Conservation (phyloP, 768 basidiomycete genomes). For the Jaapia argillacea region DNA sequence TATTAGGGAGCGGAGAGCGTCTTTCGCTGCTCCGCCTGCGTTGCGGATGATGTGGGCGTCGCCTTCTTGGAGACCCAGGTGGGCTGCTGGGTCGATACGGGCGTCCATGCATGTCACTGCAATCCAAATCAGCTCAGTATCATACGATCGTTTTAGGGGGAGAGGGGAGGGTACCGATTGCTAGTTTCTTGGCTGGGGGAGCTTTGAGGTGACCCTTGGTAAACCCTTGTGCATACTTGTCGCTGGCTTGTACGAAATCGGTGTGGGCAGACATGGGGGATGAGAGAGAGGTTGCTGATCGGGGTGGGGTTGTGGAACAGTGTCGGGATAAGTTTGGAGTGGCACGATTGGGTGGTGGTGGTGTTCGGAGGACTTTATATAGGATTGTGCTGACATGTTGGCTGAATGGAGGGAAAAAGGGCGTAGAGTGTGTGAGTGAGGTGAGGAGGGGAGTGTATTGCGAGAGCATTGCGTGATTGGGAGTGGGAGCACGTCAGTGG, state of each 20-base stretch:
- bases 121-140: background rate
- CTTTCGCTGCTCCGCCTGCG: conserved; percentile 59
- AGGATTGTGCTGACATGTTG: background rate
- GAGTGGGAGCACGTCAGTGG: background rate
- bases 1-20: conserved; percentile 55
- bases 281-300: background rate
- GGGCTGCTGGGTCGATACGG: conserved; percentile 52
- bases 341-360: background rate
- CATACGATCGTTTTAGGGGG: background rate
- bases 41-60: conserved; percentile 69
- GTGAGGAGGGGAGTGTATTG: background rate
- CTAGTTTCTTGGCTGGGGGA: conserved; percentile 31
- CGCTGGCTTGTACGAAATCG: conserved; percentile 30
- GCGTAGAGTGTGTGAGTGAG: background rate
- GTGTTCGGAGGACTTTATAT: background rate
- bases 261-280: conserved; percentile 10
- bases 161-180: conserved; percentile 19
- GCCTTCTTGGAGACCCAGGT: conserved; percentile 54
- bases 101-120: conserved; percentile 70
- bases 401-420: background rate
- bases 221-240: conserved; percentile 34
- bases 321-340: too few species aligned
- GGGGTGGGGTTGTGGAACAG: background rate
- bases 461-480: background rate
- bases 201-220: conserved; percentile 30